These are phyloP conservation scores for Naganishia antarctica DNA, from an alignment of 768 basidiomycete genomes.

Conservation along the genomic window DNA sequence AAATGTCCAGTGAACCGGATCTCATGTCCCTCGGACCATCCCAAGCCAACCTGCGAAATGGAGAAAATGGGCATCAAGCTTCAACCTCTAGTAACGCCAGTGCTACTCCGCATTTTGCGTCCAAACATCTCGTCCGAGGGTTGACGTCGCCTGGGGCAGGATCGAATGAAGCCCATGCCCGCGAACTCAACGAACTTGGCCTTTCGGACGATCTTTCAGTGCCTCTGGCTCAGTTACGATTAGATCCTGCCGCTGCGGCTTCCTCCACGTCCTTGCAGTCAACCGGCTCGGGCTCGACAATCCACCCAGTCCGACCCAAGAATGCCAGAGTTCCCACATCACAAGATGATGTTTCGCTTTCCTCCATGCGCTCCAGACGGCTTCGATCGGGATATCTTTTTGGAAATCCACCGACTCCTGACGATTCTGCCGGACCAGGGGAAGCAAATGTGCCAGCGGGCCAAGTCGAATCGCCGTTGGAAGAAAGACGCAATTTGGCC, in stretches of 20 bases:
- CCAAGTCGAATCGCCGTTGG: not conserved
- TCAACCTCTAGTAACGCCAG: not conserved
- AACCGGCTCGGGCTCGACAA: not conserved
- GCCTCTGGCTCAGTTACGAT: not conserved
- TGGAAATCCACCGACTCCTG: conserved; percentile 25
- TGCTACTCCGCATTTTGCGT: conserved; percentile 7
- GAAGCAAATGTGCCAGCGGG: not conserved
- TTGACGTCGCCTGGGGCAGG: not conserved
- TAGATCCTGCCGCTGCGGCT: not conserved
- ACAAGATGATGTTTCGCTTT: conserved; percentile 33
- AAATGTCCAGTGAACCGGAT: conserved; percentile 24
- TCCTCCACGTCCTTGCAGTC: not conserved
- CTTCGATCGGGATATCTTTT: conserved; percentile 46
- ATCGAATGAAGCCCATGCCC: not conserved
- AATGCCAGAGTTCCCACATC: conserved; percentile 25
- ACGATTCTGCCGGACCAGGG: not conserved
- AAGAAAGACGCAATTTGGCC: not conserved
- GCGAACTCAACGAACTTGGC: not conserved
- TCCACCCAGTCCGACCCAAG: conserved; percentile 31
- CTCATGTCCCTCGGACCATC: conserved; percentile 2
- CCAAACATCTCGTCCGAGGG: conserved; percentile 1
- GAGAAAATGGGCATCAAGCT: not conserved
- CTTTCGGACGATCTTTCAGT: not conserved
- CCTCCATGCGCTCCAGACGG: conserved; percentile 34
- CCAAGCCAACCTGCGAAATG: not conserved